Conservation (phyloP, 164 flowering plant species). For the Umbellularia californica region DNA sequence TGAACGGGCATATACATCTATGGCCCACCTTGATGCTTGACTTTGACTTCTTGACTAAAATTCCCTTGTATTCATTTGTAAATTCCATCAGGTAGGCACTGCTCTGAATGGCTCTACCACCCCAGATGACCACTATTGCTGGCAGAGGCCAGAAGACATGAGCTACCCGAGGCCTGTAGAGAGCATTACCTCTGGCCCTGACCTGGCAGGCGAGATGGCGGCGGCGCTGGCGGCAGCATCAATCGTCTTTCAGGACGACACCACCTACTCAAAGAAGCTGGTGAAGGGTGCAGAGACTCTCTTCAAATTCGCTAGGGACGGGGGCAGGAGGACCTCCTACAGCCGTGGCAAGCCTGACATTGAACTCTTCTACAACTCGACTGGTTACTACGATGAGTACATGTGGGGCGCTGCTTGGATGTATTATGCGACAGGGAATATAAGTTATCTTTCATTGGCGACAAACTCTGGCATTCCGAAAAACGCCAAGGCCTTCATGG, state of each 20-base stretch:
- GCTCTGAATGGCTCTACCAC: constrained; percentile 29
- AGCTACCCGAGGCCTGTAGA: constrained; percentile 40
- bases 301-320: constrained; percentile 49
- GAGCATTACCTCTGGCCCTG: constrained; percentile 35
- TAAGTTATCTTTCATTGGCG: constrained; percentile 41
- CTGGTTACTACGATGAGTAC: constrained; percentile 70
- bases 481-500: constrained; percentile 40
- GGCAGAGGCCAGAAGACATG: constrained; percentile 87
- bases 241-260: constrained; percentile 64
- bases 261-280: constrained; percentile 51
- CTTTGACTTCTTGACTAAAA: neutral
- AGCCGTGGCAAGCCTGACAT: constrained; percentile 34
- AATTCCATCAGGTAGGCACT: constrained; percentile 50
- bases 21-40: neutral
- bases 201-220: constrained; percentile 80
- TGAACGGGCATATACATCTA: too few species aligned
- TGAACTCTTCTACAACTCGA: constrained; percentile 56
- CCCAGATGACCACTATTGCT: constrained; percentile 67
- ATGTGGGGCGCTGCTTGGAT: constrained; percentile 89
- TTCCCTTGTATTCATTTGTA: too few species aligned
- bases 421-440: constrained; percentile 78
- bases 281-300: constrained; percentile 53
- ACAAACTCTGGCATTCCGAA: constrained; percentile 44
- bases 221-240: constrained; percentile 90
- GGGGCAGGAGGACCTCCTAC: constrained; percentile 30